Base-by-base conservation (phyloP, 129 eudicot genomes). In the Centella asiatica region DNA sequence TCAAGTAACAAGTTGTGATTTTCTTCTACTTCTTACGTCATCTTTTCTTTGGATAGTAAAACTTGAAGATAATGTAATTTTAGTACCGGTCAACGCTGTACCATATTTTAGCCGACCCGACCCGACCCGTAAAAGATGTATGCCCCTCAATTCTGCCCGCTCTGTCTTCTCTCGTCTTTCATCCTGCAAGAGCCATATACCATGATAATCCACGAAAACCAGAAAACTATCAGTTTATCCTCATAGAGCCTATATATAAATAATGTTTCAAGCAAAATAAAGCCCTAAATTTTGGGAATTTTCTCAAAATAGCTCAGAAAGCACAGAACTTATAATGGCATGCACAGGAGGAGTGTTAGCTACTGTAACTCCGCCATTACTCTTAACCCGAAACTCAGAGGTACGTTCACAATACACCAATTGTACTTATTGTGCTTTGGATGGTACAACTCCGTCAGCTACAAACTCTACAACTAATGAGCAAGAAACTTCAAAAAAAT, bases 401-500 rank as follows among this genome's bases (percentile, higher is more conserved):
- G 85, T 77, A 71, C 71, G 74, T 29, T 68, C 13, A 17, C 23
- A 70, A 44, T 51, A 19, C 44, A 37, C 31, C 46, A 27, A 74
- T 65, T 46, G 70, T 54, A 46, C 45, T 50, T 71, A 62, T 77
- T 58, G 74, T 68, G 72, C 67, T 57, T 31, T 68, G 9, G 40
- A 57, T 58, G 73, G 74, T 69, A 68, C 85, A 19, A 39, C 71
- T 53, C 60, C 80, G 39, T 62, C 77, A 70, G 57, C 76, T 39
- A 63, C 71, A 18, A 58, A 32, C 31, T 45, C 37, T 15, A 8
- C 49, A 5, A 29, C 3, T 45, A 75, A 66, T 55, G 87, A 77
- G 52, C 76, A 52, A 62, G 81, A 81, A 71, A 25, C 83, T 53
- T 62, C 67, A 2, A 76, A 75, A 44, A 76, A 77, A 40, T 92